Evolutionary conservation across 306 rosid species (phyloP).

Genomic region (Cucumis sativus): Cucumber_9930_V3 NC_026657.2:591501-592000

Average conservation of each 20-base stretch:
- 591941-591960: not conserved
- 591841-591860: slow-evolving; percentile 76
- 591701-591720: not conserved
- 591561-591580: slow-evolving; percentile 65
- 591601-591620: slow-evolving; percentile 83
- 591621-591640: slow-evolving; percentile 87
- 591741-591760: not conserved
- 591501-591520: slow-evolving; percentile 42
- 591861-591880: slow-evolving; percentile 80
- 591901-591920: slow-evolving; percentile 89
- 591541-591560: slow-evolving; percentile 63
- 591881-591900: slow-evolving; percentile 82
- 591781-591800: not conserved
- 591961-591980: not conserved
- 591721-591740: not conserved
- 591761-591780: not conserved
- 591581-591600: slow-evolving; percentile 63
- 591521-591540: slow-evolving; percentile 60
- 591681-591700: slow-evolving; percentile 11
- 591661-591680: slow-evolving; percentile 91
- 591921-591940: slow-evolving; percentile 14
- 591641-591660: slow-evolving; percentile 65
- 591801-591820: not conserved
- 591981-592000: not conserved
- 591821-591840: slow-evolving; percentile 51